Conservation (phyloP, 2,329 filamentous ascomycete genomes). For the Colletotrichum eleusines region DNA sequence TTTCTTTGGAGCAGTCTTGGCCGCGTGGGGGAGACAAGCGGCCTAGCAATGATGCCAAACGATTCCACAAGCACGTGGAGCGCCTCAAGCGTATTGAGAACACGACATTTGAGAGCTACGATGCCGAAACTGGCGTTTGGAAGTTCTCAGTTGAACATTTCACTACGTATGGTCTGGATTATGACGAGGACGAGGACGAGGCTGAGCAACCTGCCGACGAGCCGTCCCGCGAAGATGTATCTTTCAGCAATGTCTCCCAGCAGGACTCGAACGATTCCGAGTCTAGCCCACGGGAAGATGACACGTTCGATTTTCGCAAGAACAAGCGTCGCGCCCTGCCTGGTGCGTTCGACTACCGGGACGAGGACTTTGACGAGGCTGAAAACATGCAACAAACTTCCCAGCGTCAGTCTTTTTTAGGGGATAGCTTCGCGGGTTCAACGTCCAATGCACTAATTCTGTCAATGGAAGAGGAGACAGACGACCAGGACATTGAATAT, state of each 20-base stretch:
- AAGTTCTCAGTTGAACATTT: constrained; percentile 95
- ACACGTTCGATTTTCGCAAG: constrained; percentile 68
- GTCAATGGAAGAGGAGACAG: constrained; percentile 70
- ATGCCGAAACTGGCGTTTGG: constrained; percentile 86
- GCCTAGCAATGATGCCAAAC: constrained; percentile 66
- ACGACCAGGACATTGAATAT: constrained; percentile 79
- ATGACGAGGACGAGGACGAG: constrained; percentile 77
- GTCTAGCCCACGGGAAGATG: constrained; percentile 57
- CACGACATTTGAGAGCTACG: constrained; percentile 86
- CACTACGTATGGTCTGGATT: constrained; percentile 92
- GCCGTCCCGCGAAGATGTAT: neutral
- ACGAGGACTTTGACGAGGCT: constrained; percentile 59
- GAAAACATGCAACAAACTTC: constrained; percentile 58
- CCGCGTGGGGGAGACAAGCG: constrained; percentile 76
- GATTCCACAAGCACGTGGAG: constrained; percentile 84
- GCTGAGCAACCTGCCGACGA: constrained; percentile 48
- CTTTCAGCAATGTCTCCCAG: constrained; percentile 14
- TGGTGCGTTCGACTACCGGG: constrained; percentile 81
- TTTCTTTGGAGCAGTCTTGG: constrained; percentile 93
- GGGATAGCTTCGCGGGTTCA: constrained; percentile 88
- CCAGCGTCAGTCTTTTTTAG: constrained; percentile 85
- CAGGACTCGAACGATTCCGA: constrained; percentile 51
- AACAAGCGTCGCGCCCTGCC: constrained; percentile 68
- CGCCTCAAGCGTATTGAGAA: constrained; percentile 82
- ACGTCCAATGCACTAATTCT: constrained; percentile 70